Conservation (phyloP, 306 rosid species). For the Hippophae gyantsensis region DNA sequence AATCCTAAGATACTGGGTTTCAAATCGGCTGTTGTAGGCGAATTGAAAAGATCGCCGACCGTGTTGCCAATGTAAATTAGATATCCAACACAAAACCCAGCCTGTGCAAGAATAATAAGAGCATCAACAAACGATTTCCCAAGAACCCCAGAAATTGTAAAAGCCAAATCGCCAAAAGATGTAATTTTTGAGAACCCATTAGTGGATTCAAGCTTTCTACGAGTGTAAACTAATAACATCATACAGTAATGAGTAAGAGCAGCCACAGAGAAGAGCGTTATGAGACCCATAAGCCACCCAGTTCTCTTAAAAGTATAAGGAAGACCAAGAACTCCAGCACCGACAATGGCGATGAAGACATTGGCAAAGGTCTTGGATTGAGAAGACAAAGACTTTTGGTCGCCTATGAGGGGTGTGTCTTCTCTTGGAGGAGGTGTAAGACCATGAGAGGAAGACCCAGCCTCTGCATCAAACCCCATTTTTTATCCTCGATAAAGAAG, state of each 20-base stretch:
- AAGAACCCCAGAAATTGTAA: constrained; percentile 28
- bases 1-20: constrained; percentile 17
- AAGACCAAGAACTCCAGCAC: constrained; percentile 50
- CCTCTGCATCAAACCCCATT: constrained; percentile 24
- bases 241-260: constrained; percentile 39
- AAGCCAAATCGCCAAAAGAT: constrained; percentile 51
- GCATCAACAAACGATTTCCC: constrained; percentile 35
- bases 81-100: constrained; percentile 47
- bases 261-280: constrained; percentile 34
- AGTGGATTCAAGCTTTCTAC: constrained; percentile 39
- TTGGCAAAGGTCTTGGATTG: constrained; percentile 46
- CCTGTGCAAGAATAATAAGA: constrained; percentile 37
- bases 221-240: constrained; percentile 45
- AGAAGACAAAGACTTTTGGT: constrained; percentile 25
- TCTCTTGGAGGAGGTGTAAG: constrained; percentile 29
- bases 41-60: constrained; percentile 22
- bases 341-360: constrained; percentile 48
- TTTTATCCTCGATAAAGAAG: too few relatives aligned
- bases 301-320: constrained; percentile 50
- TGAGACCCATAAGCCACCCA: constrained; percentile 38
- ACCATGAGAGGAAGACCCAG: constrained; percentile 22
- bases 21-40: constrained; percentile 12
- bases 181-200: constrained; percentile 19
- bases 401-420: constrained; percentile 36
- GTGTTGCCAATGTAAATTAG: constrained; percentile 45